Base-by-base conservation (phyloP, 2,329 filamentous ascomycete genomes). In the Calonectria henricotiae region DNA sequence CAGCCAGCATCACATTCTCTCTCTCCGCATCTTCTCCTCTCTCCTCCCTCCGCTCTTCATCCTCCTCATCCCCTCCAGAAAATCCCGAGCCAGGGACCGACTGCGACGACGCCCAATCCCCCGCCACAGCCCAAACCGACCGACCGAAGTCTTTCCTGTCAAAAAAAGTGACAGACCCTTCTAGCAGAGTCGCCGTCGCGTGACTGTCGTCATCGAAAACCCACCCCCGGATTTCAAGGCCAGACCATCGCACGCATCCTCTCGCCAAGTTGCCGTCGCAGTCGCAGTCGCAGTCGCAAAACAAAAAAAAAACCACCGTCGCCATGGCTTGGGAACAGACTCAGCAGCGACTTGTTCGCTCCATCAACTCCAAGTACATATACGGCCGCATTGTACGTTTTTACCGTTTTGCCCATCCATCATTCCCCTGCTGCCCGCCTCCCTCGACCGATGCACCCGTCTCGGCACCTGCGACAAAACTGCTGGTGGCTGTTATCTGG, bases 301-400 rank as follows among this genome's bases (percentile, higher is more conserved):
- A 30, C 1, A 30, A 30, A 30, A 30, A 30, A 30, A 37, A 37
- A 37, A 60, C 37, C 76, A 76, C 65, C 75, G 91, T 91, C 89
- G 80, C 64, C 75, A 91, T 91, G 89, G 80, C 87, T 74, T 89
- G 88, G 86, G 87, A 91, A 80, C 83, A 90, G 55, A 87, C 82
- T 58, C 85, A 87, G 72, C 88, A 91, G 78, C 89, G 91, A 76
- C 83, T 93, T 78, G 82, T 90, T 78, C 89, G 92, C 80, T 84
- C 89, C 77, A 85, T 93, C 78, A 94, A 82, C 72, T 74, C 74
- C 81, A 91, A 91, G 82, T 94, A 90, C 82, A 90, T 95, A 74
- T 93, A 90, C 82, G 92, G 92, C 73, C 89, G 89, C 81, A 85
- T 94, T 79, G 93, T 95, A 87, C 80, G 92, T 90, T 13, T 64